phyloP scores from a whole-genome alignment of 331 rosid genomes.

The Ulmus americana region DNA sequence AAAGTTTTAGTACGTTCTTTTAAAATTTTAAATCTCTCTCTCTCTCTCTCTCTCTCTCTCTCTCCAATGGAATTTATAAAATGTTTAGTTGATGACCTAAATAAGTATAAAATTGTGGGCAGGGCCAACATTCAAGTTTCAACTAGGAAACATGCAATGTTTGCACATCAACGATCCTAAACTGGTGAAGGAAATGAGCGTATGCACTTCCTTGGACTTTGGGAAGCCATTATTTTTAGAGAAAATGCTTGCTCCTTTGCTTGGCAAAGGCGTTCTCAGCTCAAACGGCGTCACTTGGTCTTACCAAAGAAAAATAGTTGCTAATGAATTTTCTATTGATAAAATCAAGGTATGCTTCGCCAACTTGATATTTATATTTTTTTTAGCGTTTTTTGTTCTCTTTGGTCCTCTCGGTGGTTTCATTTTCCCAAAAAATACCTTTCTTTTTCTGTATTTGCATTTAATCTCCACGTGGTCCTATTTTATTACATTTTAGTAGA shows the following conservation, averaged over 20 bases:
- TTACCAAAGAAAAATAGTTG: constrained; percentile 56
- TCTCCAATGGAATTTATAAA: too few species aligned
- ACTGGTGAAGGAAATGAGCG: constrained; percentile 46
- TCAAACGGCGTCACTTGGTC: constrained; percentile 50
- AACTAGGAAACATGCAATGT: constrained; percentile 40
- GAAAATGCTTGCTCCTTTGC: constrained; percentile 38
- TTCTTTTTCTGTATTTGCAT: too few species aligned
- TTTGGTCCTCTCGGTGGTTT: too few species aligned
- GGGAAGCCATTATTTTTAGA: constrained; percentile 51
- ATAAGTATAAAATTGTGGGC: not conserved
- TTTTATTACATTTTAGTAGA: too few species aligned
- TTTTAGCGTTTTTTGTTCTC: too few species aligned
- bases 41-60: too few species aligned
- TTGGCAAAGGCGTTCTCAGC: constrained; percentile 49
- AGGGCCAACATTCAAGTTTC: constrained; percentile 42
- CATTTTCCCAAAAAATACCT: too few species aligned
- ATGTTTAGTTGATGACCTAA: too few species aligned
- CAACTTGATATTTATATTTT: too few species aligned
- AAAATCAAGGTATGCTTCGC: constrained; percentile 45
- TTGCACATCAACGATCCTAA: constrained; percentile 34
- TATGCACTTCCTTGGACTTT: constrained; percentile 33
- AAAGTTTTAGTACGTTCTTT: too few species aligned
- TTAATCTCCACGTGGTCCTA: too few species aligned
- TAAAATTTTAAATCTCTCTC: too few species aligned
- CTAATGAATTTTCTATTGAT: constrained; percentile 43